Evolutionary conservation across 2,329 filamentous ascomycete species (phyloP), one percentile per base, ranked within the genome.

Genomic region (Cladorrhinum sp.): DNA sequence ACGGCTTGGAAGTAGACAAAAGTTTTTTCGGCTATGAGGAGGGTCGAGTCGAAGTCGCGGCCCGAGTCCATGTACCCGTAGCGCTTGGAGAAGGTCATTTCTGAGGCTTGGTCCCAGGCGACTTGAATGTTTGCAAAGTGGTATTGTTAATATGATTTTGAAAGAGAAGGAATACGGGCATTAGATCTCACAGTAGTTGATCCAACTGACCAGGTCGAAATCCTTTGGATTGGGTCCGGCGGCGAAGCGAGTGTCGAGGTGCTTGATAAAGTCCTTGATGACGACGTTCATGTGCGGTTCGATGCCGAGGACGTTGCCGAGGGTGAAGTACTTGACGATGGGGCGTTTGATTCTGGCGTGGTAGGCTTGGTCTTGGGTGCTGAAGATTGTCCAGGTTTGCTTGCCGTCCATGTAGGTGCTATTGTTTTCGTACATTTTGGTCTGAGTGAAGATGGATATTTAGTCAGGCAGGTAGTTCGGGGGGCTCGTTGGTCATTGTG

Each of bases 41-140:
- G 78, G 60, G 87, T 86, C 2, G 80, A 79, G 60, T 85, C 83
- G 14, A 88, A 79, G 68, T 89, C 86, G 63, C 78, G 73, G 39
- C 85, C 80, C 57, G 78, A 74, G 61, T 88, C 83, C 6, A 89
- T 73, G 64, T 88, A 88, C 0, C 86, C 86, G 46, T 87, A 75
- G 1, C 82, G 74, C 66, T 83, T 82, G 62, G 80, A 82, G 75
- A 84, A 87, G 0, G 84, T 86, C 62, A 86, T 65, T 18, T 72
- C 68, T 28, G 75, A 74, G 62, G 78, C 71, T 10, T 77, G 72
- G 61, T 80, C 77, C 70, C 75, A 78, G 18, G 75, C 61, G 48
- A 42, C 58, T 56, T 18, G 10, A 9, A 16, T 23, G 18, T 16
- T n/a, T 12, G 16, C 24, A 5, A 33, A 16, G n/a, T 20, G 18